A percentile compares a stretch with the other conserved stretches of the same genome.
Conservation (phyloP, 1,284 basidiomycete species). For the Taiwanofungus camphoratus region DNA sequence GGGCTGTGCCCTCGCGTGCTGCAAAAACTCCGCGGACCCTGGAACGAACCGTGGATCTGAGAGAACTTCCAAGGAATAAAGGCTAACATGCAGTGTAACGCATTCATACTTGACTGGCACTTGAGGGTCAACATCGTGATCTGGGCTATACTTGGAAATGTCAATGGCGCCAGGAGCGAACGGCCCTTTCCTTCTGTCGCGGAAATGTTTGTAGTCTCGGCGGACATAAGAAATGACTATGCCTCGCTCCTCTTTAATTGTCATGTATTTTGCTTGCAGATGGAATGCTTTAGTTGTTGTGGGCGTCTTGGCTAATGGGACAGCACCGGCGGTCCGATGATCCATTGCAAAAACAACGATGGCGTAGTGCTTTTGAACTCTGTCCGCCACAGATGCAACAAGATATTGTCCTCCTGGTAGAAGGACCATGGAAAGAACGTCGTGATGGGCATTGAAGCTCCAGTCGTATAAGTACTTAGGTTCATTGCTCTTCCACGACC, state of each 20-base stretch:
- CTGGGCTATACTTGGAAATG: slow-evolving; percentile 40
- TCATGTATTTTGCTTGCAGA: slow-evolving; percentile 59
- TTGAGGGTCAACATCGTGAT: slow-evolving; percentile 41
- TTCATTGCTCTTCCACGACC: slow-evolving; percentile 20
- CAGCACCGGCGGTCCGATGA: slow-evolving; percentile 39
- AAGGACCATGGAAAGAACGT: slow-evolving; percentile 52
- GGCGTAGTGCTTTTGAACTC: slow-evolving; percentile 36
- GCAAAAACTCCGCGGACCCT: slow-evolving; percentile 34
- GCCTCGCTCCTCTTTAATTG: slow-evolving; percentile 38
- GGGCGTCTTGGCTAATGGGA: slow-evolving; percentile 45
- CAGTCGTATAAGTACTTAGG: slow-evolving; percentile 24
- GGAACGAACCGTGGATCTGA: slow-evolving; percentile 41
- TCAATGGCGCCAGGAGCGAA: slow-evolving; percentile 36
- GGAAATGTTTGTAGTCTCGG: slow-evolving; percentile 27
- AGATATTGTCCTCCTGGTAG: slow-evolving; percentile 69
- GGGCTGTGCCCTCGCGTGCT: slow-evolving; percentile 29
- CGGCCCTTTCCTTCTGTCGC: slow-evolving; percentile 14
- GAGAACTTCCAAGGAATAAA: slow-evolving; percentile 46
- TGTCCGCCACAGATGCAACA: slow-evolving; percentile 51
- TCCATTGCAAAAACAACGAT: slow-evolving; percentile 55
- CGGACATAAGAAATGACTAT: slow-evolving; percentile 53
- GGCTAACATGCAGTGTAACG: slow-evolving; percentile 39
- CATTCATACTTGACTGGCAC: slow-evolving; percentile 48
- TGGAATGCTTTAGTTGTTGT: slow-evolving; percentile 51
- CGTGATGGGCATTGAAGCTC: slow-evolving; percentile 35